These are phyloP conservation scores for Nicotiana otophora DNA, from an alignment of 257 asterid genomes.

Conservation along the genomic window DNA sequence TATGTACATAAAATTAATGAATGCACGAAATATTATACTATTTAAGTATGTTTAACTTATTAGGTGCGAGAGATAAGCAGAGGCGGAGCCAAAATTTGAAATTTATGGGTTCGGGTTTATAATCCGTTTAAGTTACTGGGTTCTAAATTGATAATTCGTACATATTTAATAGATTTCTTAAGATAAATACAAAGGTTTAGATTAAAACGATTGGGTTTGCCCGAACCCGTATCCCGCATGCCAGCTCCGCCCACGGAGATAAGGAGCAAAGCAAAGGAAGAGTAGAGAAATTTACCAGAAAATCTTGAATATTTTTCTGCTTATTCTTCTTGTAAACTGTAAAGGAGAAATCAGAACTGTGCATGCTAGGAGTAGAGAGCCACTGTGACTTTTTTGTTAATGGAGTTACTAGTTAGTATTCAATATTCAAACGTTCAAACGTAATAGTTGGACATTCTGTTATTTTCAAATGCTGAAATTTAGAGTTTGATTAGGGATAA, in stretches of 20 bases:
- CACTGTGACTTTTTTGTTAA: neutral
- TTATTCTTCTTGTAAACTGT: neutral
- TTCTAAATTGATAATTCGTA: too few species aligned
- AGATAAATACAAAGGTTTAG: too few species aligned
- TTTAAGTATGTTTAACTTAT: neutral
- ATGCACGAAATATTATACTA: neutral
- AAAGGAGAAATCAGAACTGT: neutral
- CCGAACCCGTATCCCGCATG: too few species aligned
- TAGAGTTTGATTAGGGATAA: neutral
- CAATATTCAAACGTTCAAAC: constrained; percentile 7
- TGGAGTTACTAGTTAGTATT: neutral
- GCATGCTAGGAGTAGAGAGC: neutral
- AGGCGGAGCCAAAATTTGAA: too few species aligned
- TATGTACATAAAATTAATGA: neutral
- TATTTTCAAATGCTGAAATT: neutral
- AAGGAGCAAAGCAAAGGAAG: neutral
- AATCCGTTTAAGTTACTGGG: too few species aligned
- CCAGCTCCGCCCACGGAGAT: neutral
- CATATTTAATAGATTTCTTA: too few species aligned
- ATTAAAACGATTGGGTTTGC: too few species aligned
- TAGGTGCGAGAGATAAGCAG: too few species aligned
- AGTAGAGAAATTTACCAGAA: neutral
- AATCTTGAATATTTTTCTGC: neutral
- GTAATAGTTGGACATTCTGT: neutral
- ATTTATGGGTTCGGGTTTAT: too few species aligned